Evolutionary conservation across 225 moss, liverwort and hornwort genomes (phyloP), one percentile per base, ranked within the genome.

Genomic region (Sphagnum tenellum): DNA sequence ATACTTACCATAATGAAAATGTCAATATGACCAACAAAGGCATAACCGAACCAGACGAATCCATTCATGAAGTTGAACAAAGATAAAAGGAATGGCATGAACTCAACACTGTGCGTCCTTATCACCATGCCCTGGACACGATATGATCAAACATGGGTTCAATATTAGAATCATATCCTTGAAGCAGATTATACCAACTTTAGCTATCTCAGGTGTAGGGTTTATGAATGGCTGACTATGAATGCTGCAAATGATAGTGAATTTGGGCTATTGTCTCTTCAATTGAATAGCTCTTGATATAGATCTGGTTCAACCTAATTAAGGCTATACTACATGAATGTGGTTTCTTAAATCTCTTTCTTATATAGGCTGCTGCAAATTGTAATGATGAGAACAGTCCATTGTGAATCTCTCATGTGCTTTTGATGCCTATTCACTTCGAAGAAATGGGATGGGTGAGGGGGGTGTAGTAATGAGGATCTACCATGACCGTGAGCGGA

Each of bases 11-110:
- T 86, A 4, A 94, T 87, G 63, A 90, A 94, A 1, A 67, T 76
- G 57, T 90, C 90, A 29, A 29, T 29, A 64, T n/a, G 73, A 0
- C 84, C 76, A 46, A 88, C 60, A 1, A 94, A 72, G 47, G 86
- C 90, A 3, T 90, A 94, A n/a, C 67, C 9, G 0, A 82, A 79
- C 90, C 93, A 90, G 47, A 88, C 86, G 56, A 67, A 66, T 52
- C 90, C 86, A 62, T 90, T 90, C 4, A 79, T 55, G 7, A 94
- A 76, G 0, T 86, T 56, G 8, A 78, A 86, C 4, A 86, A 67
- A 0, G 82, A 94, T 8, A 90, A 73, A 0, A 70, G 78, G 61
- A 94, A 78, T 0, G 93, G 93, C 93, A 90, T 94, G 57, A 73
- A 88, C 8, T 81, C 82, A 71, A 88, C 90, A 2, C 88, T 94